Evolutionary conservation across 1,284 basidiomycete species (phyloP).

Genomic region (Cutaneotrichosporon cutaneum): DNA sequence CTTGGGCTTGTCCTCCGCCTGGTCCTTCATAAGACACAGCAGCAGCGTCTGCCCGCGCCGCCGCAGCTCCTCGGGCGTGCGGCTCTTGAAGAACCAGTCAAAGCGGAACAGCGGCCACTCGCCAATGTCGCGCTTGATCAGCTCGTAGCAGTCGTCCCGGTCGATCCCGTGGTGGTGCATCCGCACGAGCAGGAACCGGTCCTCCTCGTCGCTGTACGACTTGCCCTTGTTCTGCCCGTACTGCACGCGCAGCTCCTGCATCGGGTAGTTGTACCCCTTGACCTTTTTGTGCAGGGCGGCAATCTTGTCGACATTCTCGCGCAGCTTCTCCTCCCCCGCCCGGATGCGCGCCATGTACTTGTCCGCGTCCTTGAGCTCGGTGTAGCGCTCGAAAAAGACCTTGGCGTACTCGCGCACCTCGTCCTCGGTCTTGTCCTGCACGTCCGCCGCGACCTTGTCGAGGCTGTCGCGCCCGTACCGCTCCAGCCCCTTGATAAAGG

Average conservation of each 20-base stretch:
- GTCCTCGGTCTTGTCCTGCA: slow-evolving; percentile 78
- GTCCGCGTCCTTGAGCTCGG: slow-evolving; percentile 79
- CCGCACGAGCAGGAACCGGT: slow-evolving; percentile 89
- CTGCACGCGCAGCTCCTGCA: slow-evolving; percentile 91
- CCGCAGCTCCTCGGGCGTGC: slow-evolving; percentile 86
- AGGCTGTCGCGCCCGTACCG: slow-evolving; percentile 78
- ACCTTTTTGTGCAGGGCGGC: slow-evolving; percentile 86
- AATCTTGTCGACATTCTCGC: slow-evolving; percentile 63
- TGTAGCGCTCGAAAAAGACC: slow-evolving; percentile 88
- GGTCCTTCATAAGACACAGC: slow-evolving; percentile 87
- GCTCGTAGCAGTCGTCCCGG: slow-evolving; percentile 88
- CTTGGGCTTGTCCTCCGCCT: slow-evolving; percentile 54
- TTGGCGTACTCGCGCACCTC: slow-evolving; percentile 79
- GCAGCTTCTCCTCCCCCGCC: slow-evolving; percentile 80
- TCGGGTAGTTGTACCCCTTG: slow-evolving; percentile 74
- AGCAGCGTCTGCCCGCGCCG: slow-evolving; percentile 86
- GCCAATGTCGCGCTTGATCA: slow-evolving; percentile 93
- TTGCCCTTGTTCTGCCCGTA: slow-evolving; percentile 96
- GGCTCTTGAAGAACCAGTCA: slow-evolving; percentile 98
- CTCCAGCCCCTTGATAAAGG: slow-evolving; percentile 81
- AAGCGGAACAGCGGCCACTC: slow-evolving; percentile 97
- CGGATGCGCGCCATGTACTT: slow-evolving; percentile 75
- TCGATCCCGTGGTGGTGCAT: slow-evolving; percentile 90
- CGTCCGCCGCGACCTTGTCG: slow-evolving; percentile 69
- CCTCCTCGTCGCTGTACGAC: slow-evolving; percentile 94